Evolutionary conservation across 352 stramenopile species (phyloP).

Genomic region (Phytophthora syringae): DNA sequence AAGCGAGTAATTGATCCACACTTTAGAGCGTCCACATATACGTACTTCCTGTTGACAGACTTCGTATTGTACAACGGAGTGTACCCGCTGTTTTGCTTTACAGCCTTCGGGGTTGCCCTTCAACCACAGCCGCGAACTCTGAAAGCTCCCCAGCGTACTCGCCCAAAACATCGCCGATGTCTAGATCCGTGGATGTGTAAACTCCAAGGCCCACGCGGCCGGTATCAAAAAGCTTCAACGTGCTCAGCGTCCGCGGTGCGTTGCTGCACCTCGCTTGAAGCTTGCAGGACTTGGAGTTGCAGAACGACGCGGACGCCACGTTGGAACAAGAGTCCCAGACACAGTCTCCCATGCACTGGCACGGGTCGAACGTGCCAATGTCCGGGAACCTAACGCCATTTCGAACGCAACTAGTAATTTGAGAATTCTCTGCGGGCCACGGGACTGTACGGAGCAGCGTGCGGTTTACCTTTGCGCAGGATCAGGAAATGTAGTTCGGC

Average conservation of each 20-base stretch:
- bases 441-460: background rate
- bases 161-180: conserved; percentile 6
- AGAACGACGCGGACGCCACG: background rate
- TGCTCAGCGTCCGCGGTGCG: background rate
- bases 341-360: conserved; percentile 7
- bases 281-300: background rate
- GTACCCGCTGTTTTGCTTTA: conserved; percentile 6
- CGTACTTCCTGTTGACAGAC: conserved; percentile 6
- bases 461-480: background rate
- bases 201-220: background rate
- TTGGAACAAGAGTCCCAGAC: background rate
- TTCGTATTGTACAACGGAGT: conserved; percentile 1
- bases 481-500: background rate
- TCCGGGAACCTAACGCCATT: conserved; percentile 8
- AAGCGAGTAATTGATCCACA: conserved; percentile 1
- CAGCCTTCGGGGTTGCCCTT: background rate
- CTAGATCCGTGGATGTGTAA: conserved; percentile 2
- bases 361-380: conserved; percentile 6
- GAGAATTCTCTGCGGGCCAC: conserved; percentile 1
- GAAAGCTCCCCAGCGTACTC: conserved; percentile 6
- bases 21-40: conserved; percentile 3
- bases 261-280: conserved; percentile 5
- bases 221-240: conserved; percentile 3
- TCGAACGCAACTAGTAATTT: background rate
- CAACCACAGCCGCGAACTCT: background rate